phyloP scores from a whole-genome alignment of 768 basidiomycete genomes.

The Trametes cubensis region DNA sequence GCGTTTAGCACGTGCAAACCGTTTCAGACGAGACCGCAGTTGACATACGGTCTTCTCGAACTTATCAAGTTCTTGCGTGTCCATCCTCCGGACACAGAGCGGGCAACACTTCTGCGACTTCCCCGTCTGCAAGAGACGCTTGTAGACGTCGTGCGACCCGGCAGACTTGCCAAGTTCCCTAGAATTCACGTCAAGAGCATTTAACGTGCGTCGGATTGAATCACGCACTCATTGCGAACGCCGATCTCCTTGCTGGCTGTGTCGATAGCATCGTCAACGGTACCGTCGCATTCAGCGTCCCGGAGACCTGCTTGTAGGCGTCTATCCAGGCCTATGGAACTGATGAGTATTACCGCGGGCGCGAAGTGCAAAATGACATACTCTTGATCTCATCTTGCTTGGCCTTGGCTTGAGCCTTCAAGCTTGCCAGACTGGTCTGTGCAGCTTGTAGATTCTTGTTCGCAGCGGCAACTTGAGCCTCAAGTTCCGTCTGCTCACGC shows the following conservation, averaged over 20 bases:
- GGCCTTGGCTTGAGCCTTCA: slow-evolving; percentile 60
- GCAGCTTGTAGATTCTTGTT: slow-evolving; percentile 63
- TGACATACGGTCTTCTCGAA: slow-evolving; percentile 71
- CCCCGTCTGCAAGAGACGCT: slow-evolving; percentile 57
- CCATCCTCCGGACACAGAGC: slow-evolving; percentile 74
- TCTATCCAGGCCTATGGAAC: slow-evolving; percentile 50
- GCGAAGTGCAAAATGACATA: neutral
- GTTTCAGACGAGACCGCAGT: neutral
- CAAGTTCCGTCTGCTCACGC: slow-evolving; percentile 53
- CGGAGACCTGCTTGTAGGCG: slow-evolving; percentile 44
- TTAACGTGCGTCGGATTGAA: too few species aligned
- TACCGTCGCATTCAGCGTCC: slow-evolving; percentile 29
- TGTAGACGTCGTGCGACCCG: slow-evolving; percentile 52
- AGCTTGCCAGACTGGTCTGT: slow-evolving; percentile 61
- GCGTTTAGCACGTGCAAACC: neutral
- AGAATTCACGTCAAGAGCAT: slow-evolving; percentile 24
- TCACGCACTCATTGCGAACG: slow-evolving; percentile 46
- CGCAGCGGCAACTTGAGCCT: slow-evolving; percentile 44
- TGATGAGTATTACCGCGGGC: neutral
- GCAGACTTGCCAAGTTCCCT: slow-evolving; percentile 34
- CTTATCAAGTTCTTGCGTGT: slow-evolving; percentile 51
- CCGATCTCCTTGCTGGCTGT: slow-evolving; percentile 49
- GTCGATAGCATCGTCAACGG: slow-evolving; percentile 53
- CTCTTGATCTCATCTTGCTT: slow-evolving; percentile 65
- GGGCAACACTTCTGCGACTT: slow-evolving; percentile 69